phyloP scores from a whole-genome alignment of 495 filamentous ascomycete genomes.

The Penicillium diatomitis region DNA sequence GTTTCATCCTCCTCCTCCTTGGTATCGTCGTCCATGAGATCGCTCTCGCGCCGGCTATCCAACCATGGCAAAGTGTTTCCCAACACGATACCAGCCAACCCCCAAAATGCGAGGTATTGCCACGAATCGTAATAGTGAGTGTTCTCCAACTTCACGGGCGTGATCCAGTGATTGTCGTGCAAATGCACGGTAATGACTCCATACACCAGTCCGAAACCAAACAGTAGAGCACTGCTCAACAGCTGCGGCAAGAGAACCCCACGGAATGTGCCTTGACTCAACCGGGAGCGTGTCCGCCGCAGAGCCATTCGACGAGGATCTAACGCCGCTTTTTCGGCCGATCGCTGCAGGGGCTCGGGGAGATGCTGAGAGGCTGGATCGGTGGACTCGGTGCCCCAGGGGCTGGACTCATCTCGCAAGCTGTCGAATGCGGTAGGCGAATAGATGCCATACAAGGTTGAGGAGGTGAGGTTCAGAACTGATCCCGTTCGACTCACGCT shows the following conservation, averaged over 20 bases:
- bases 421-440: slow-evolving; percentile 51
- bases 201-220: slow-evolving; percentile 73
- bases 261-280: slow-evolving; percentile 35
- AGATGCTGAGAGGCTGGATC: slow-evolving; percentile 38
- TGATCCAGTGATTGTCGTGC: slow-evolving; percentile 58
- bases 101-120: slow-evolving; percentile 73
- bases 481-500: slow-evolving; percentile 58
- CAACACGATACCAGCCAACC: slow-evolving; percentile 61
- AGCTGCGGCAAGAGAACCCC: slow-evolving; percentile 37
- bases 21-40: slow-evolving; percentile 6
- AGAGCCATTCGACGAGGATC: slow-evolving; percentile 23
- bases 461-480: slow-evolving; percentile 76
- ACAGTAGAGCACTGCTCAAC: slow-evolving; percentile 57
- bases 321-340: slow-evolving; percentile 18
- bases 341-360: slow-evolving; percentile 16
- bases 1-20: slow-evolving; percentile 20
- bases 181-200: slow-evolving; percentile 79
- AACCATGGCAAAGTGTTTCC: slow-evolving; percentile 80
- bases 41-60: slow-evolving; percentile 53
- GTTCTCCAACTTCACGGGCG: slow-evolving; percentile 51
- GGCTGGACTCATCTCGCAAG: slow-evolving; percentile 41
- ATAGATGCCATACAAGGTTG: slow-evolving; percentile 88
- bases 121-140: slow-evolving; percentile 50
- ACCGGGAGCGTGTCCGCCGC: slow-evolving; percentile 27
- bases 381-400: slow-evolving; percentile 67